A percentile compares a stretch with the other conserved stretches of the same genome.
phyloP scores from a whole-genome alignment of 768 basidiomycete genomes.

The Pisolithus orientalis region DNA sequence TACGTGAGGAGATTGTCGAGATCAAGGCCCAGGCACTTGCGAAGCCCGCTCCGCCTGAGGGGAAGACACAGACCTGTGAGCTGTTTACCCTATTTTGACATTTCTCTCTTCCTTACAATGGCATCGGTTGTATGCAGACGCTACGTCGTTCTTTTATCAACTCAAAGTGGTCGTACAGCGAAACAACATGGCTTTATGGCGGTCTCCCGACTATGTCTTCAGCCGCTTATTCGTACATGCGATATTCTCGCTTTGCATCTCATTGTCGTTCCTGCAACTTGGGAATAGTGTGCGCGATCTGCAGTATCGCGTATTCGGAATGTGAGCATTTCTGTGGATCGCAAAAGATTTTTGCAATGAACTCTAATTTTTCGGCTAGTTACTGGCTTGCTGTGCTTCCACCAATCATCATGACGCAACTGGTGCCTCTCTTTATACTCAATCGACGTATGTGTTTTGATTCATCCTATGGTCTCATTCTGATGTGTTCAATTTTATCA shows the following conservation, averaged over 20 bases:
- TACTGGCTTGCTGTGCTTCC: slow-evolving; percentile 67
- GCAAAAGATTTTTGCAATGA: neutral
- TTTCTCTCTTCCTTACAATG: neutral
- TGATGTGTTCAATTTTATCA: slow-evolving; percentile 7
- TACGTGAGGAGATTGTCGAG: slow-evolving; percentile 36
- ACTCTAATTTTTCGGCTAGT: slow-evolving; percentile 23
- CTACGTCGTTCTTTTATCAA: slow-evolving; percentile 73
- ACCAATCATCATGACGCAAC: slow-evolving; percentile 65
- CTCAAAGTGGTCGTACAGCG: slow-evolving; percentile 59
- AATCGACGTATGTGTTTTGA: slow-evolving; percentile 44
- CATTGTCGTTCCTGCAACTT: slow-evolving; percentile 74
- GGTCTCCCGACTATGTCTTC: slow-evolving; percentile 82
- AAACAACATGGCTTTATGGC: slow-evolving; percentile 69
- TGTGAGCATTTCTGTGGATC: slow-evolving; percentile 38
- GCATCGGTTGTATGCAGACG: slow-evolving; percentile 39
- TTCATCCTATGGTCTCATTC: slow-evolving; percentile 4
- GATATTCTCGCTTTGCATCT: slow-evolving; percentile 65
- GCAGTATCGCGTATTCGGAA: slow-evolving; percentile 75
- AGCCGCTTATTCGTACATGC: slow-evolving; percentile 73
- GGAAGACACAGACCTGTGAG: slow-evolving; percentile 44
- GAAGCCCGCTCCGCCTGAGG: slow-evolving; percentile 33
- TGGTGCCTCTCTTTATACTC: slow-evolving; percentile 75
- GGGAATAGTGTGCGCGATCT: slow-evolving; percentile 59
- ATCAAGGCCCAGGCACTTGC: slow-evolving; percentile 46
- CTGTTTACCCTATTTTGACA: neutral